These are phyloP conservation scores for Arctium lappa DNA, from an alignment of 129 eudicot genomes.

Conservation along the genomic window DNA sequence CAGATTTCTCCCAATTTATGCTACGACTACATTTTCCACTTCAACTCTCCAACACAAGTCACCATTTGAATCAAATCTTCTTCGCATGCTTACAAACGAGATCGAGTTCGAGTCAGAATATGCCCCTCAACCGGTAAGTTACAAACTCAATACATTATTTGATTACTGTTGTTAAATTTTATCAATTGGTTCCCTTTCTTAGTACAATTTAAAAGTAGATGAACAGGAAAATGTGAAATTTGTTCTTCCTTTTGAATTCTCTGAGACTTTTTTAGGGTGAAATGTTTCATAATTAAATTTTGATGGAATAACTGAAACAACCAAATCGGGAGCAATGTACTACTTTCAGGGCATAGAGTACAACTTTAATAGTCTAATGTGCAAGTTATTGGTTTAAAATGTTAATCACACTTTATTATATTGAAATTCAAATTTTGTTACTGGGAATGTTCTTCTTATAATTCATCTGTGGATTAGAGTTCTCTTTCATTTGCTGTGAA, in stretches of 20 bases:
- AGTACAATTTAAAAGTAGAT: not conserved
- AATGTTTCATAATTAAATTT: not conserved
- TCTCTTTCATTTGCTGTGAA: not conserved
- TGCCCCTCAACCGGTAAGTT: slow-evolving; percentile 21
- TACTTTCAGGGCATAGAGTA: not conserved
- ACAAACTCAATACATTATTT: not conserved
- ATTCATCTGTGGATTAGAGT: not conserved
- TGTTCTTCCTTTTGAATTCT: not conserved
- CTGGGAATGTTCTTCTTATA: not conserved
- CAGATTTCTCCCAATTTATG: slow-evolving; percentile 5
- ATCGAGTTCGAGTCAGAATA: slow-evolving; percentile 24
- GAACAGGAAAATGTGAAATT: not conserved
- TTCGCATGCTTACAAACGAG: slow-evolving; percentile 24
- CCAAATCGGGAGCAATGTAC: not conserved
- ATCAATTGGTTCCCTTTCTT: not conserved
- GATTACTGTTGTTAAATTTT: not conserved
- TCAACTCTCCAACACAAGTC: slow-evolving; percentile 21
- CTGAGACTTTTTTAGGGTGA: not conserved
- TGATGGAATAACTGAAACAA: not conserved
- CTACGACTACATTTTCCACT: slow-evolving; percentile 1
- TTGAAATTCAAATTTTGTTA: not conserved
- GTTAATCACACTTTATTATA: not conserved
- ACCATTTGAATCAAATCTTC: slow-evolving; percentile 31
- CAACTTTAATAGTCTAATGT: not conserved
- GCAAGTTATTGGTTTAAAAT: not conserved